Conservation (phyloP, 73 alveolate species). For the Paramecium pentaurelia region DNA sequence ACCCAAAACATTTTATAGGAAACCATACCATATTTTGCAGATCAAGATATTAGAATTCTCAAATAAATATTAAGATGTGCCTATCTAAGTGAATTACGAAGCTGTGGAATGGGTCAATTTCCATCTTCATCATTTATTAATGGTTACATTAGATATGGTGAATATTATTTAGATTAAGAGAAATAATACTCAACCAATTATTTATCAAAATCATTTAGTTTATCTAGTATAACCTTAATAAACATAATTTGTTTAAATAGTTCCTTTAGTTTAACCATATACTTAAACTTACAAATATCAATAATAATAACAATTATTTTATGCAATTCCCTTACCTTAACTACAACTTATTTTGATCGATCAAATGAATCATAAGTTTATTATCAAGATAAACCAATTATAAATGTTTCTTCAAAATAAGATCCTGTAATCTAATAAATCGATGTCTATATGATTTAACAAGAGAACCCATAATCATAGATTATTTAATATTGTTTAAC, state of each 20-base stretch:
- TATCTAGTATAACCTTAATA: neutral
- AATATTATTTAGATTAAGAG: neutral
- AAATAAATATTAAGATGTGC: neutral
- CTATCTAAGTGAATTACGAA: neutral
- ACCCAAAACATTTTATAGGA: neutral
- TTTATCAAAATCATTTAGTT: neutral
- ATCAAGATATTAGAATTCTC: neutral
- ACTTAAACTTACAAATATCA: neutral
- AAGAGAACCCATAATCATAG: neutral
- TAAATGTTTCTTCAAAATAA: neutral
- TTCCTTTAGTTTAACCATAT: neutral
- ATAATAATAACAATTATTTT: neutral
- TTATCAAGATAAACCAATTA: constrained; percentile 4
- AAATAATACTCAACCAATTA: neutral
- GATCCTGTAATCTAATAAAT: neutral
- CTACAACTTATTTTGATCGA: neutral
- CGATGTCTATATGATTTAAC: neutral
- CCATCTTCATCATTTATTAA: neutral
- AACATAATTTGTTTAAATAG: neutral
- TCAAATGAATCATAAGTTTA: neutral
- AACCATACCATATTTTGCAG: neutral
- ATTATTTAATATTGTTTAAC: neutral
- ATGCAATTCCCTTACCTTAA: neutral
- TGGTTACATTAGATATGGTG: neutral
- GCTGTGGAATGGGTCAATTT: neutral